Percentiles rank a stretch among this genome's conserved stretches.
Conservation (phyloP, 495 filamentous ascomycete species). For the Aspergillus mulundensis region DNA sequence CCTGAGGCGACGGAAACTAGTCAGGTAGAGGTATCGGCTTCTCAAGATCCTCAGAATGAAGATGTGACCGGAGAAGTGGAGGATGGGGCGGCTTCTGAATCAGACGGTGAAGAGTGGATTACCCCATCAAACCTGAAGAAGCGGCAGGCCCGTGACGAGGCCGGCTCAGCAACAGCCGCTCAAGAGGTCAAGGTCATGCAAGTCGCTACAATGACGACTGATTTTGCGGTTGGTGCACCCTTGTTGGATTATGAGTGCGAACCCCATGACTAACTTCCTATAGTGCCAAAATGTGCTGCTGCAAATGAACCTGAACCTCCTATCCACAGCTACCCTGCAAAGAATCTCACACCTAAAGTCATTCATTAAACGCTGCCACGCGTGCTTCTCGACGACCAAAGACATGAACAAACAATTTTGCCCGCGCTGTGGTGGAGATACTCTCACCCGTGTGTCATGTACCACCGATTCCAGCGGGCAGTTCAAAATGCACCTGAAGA, state of each 20-base stretch:
- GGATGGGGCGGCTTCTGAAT: constrained; percentile 48
- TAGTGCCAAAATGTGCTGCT: constrained; percentile 83
- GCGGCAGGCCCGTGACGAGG: constrained; percentile 65
- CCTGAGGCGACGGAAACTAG: constrained; percentile 7
- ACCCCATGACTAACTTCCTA: constrained; percentile 2
- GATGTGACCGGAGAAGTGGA: constrained; percentile 19
- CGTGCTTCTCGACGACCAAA: constrained; percentile 81
- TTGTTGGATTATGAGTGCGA: neutral
- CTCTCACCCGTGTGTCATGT: constrained; percentile 82
- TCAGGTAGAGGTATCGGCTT: constrained; percentile 7
- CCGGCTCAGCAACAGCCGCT: constrained; percentile 40
- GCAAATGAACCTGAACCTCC: constrained; percentile 88
- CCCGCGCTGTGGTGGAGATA: constrained; percentile 80
- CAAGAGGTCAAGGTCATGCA: constrained; percentile 62
- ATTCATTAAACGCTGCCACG: constrained; percentile 89
- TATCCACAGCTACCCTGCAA: constrained; percentile 66
- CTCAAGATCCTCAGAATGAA: constrained; percentile 21
- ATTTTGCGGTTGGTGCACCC: constrained; percentile 70
- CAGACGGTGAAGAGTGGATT: constrained; percentile 84
- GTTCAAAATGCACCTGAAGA: constrained; percentile 85
- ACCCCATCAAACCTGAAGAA: constrained; percentile 89
- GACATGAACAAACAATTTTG: constrained; percentile 92
- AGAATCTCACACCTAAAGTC: constrained; percentile 77
- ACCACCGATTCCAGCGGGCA: constrained; percentile 73
- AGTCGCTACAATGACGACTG: constrained; percentile 83